Base-by-base conservation (phyloP, 345 rosid species). In the Populus davidiana region DNA sequence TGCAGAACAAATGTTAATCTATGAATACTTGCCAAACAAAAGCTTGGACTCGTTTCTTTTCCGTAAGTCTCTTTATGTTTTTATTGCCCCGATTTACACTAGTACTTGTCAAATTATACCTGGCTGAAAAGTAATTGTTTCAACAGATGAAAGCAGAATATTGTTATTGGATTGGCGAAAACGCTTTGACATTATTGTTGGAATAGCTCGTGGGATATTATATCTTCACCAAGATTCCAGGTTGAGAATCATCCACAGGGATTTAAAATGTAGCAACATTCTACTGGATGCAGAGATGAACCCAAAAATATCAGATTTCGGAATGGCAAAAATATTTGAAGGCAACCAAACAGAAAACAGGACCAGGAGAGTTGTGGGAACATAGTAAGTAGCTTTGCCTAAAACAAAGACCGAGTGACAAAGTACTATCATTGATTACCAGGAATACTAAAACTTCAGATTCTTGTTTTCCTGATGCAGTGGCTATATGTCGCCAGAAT, bases 191-290 rank as follows among this genome's bases (percentile, higher is more conserved):
- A 90, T 92, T 11, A 85, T 89, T 23, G 52, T 81, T 0, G 91
- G 97, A 36, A 70, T 89, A 63, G 93, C 91, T 67, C 89, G 91
- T 12, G 96, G 96, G 63, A 81, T 93, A 25, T 77, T 91, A 23
- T 93, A 93, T 63, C 87, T 93, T 6, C 96, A 93, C 78, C 91
- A 88, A 73, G 95, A 92, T 68, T 91, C 95, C 4, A 92, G 97
- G 69, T 74, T 89, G 97, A 92, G 74, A 39, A 39, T 39, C 43
- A 39, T 39, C 8, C 43, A 39, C 10, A 8, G 43, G 43, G 43
- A 39, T 8, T 74, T 92, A 23, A 39, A 39, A 39, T 39, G 11
- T 0, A 39, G 43, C 43, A 39, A 39, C 9, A 39, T 39, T 39
- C 43, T 39, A 39, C 0, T 39, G 43, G 43, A 39, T 39, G 43